A percentile compares a stretch with the other conserved stretches of the same genome.
phyloP scores from a whole-genome alignment of 2,329 filamentous ascomycete species.

The Hymenoscyphus scutula region DNA sequence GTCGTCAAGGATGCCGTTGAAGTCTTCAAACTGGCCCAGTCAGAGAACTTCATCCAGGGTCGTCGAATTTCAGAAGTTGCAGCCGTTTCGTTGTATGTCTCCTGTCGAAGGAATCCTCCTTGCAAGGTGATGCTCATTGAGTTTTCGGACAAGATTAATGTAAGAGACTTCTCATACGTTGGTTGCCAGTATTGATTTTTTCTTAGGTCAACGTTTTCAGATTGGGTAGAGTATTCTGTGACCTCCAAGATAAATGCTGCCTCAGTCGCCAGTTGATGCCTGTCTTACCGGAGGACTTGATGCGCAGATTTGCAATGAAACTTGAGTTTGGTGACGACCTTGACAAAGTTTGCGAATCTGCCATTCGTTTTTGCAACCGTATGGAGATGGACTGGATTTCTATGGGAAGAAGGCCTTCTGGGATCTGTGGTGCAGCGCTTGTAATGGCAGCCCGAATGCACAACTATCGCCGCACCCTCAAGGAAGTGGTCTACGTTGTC shows the following conservation, averaged over 20 bases:
- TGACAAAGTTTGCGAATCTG: constrained; percentile 82
- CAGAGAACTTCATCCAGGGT: constrained; percentile 78
- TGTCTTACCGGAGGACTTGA: constrained; percentile 83
- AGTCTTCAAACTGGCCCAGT: constrained; percentile 73
- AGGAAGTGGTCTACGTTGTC: constrained; percentile 96
- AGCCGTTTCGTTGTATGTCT: constrained; percentile 87
- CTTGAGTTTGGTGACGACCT: constrained; percentile 85
- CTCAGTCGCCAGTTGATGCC: constrained; percentile 64
- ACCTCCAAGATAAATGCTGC: constrained; percentile 68
- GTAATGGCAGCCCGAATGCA: constrained; percentile 97
- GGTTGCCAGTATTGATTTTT: constrained; percentile 32
- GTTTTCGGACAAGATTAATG: constrained; percentile 75
- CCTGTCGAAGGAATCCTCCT: constrained; percentile 65
- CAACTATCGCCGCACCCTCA: constrained; percentile 89
- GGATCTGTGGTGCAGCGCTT: constrained; percentile 89
- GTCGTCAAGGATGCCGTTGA: constrained; percentile 65
- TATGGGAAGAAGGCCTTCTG: constrained; percentile 86
- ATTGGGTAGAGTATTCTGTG: constrained; percentile 86
- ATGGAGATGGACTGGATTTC: constrained; percentile 99
- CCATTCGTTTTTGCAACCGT: constrained; percentile 79
- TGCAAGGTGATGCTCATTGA: constrained; percentile 95
- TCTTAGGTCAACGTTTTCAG: constrained; percentile 82
- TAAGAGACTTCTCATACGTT: constrained; percentile 30
- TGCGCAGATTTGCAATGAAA: constrained; percentile 85
- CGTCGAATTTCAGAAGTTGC: constrained; percentile 81